Evolutionary conservation across 257 asterid genomes (phyloP).

Genomic region (Verbena officinalis): DNA sequence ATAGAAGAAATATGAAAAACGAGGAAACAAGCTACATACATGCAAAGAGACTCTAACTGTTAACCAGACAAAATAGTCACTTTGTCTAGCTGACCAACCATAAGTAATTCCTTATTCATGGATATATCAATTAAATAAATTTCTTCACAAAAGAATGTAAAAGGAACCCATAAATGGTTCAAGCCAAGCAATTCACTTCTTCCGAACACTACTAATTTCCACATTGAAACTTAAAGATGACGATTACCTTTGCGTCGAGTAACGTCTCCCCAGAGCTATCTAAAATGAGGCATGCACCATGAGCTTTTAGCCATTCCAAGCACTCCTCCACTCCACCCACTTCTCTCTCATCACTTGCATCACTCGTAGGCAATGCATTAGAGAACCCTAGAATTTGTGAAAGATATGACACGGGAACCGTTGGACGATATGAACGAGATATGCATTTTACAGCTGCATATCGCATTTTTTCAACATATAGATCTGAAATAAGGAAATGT

Average conservation of each 20-base stretch:
- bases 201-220: background rate
- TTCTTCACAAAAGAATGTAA: background rate
- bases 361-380: conserved; percentile 47
- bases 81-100: background rate
- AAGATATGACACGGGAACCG: conserved; percentile 80
- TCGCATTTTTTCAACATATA: conserved; percentile 95
- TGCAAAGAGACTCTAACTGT: background rate
- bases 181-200: background rate
- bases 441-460: conserved; percentile 91
- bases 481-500: conserved; percentile 59
- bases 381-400: conserved; percentile 80
- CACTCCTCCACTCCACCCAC: conserved; percentile 81
- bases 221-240: conserved; percentile 3
- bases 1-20: too few relatives aligned
- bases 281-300: conserved; percentile 78
- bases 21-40: too few relatives aligned
- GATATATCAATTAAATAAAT: background rate
- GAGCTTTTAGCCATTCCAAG: conserved; percentile 94
- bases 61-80: background rate
- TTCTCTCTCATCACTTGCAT: conserved; percentile 57
- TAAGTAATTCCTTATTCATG: background rate
- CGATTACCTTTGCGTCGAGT: conserved; percentile 81
- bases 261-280: conserved; percentile 75
- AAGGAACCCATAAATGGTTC: background rate
- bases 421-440: conserved; percentile 93